Conservation (phyloP, 1,139 yeast genomes). For the Taphrina flavorubra region DNA sequence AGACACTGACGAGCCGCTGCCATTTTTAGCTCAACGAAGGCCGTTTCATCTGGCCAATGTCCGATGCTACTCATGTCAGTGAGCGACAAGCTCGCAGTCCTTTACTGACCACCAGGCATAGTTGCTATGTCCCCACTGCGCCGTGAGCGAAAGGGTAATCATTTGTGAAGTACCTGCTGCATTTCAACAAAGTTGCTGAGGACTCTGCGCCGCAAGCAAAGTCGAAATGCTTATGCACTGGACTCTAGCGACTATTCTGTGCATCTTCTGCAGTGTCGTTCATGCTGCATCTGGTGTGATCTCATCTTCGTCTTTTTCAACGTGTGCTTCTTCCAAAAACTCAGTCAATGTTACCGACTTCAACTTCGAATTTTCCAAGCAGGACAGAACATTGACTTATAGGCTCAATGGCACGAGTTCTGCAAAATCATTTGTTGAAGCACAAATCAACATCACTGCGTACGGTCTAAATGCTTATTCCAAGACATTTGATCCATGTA, state of each 20-base stretch:
- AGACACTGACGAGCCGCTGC: background rate
- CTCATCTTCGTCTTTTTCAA: constrained; percentile 10
- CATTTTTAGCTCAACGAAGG: background rate
- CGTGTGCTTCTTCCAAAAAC: constrained; percentile 24
- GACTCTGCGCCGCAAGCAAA: background rate
- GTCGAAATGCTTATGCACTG: background rate
- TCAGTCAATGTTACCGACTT: constrained; percentile 41
- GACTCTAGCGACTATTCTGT: background rate
- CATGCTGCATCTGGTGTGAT: constrained; percentile 15
- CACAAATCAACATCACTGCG: constrained; percentile 46
- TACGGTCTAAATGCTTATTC: constrained; percentile 49
- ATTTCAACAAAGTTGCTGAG: background rate
- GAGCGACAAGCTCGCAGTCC: too few relatives aligned
- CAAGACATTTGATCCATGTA: constrained; percentile 49
- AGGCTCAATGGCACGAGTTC: constrained; percentile 44
- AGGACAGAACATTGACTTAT: constrained; percentile 42
- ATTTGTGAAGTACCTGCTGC: background rate
- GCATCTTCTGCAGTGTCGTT: background rate
- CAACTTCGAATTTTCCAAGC: constrained; percentile 41
- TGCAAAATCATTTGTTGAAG: constrained; percentile 41
- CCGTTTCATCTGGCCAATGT: background rate
- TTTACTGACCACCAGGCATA: too few relatives aligned
- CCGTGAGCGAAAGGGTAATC: too few relatives aligned
- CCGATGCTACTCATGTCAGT: too few relatives aligned
- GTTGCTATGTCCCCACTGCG: too few relatives aligned